A percentile compares a stretch with the other conserved stretches of the same genome.
phyloP scores from a whole-genome alignment of 352 stramenopile species.

The Elongisporangium prolatum region DNA sequence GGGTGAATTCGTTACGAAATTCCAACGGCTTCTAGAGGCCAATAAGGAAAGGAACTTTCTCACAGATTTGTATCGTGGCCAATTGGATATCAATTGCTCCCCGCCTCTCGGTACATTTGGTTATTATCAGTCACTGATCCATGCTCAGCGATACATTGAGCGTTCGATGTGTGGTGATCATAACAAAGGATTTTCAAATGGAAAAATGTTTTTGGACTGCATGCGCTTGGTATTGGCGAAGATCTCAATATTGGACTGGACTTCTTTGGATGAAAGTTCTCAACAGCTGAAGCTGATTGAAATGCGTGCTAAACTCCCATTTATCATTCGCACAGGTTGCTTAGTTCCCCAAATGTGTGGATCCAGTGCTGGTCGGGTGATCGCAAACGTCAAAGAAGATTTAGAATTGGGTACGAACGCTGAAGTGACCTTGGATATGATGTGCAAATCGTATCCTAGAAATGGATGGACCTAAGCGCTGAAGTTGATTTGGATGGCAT shows the following conservation, averaged over 20 bases:
- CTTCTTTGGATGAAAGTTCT: conserved; percentile 57
- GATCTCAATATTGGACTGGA: conserved; percentile 80
- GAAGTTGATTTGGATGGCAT: conserved; percentile 19
- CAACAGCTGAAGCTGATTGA: conserved; percentile 35
- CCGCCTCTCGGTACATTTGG: conserved; percentile 51
- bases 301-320: conserved; percentile 22
- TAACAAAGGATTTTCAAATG: conserved; percentile 30
- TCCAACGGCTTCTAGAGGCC: conserved; percentile 27
- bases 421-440: conserved; percentile 14
- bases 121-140: conserved; percentile 72
- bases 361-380: too few species aligned
- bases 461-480: conserved; percentile 20
- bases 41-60: conserved; percentile 63
- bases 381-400: too few species aligned
- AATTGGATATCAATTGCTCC: conserved; percentile 60
- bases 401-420: conserved; percentile 9
- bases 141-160: too few species aligned
- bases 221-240: conserved; percentile 69
- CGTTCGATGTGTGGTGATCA: conserved; percentile 19
- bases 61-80: conserved; percentile 52
- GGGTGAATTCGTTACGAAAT: conserved; percentile 41
- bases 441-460: conserved; percentile 21
- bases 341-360: conserved; percentile 17
- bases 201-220: conserved; percentile 64
- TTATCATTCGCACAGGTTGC: conserved; percentile 36